Conservation (phyloP, 1,284 basidiomycete species). For the Taiwanofungus camphoratus region DNA sequence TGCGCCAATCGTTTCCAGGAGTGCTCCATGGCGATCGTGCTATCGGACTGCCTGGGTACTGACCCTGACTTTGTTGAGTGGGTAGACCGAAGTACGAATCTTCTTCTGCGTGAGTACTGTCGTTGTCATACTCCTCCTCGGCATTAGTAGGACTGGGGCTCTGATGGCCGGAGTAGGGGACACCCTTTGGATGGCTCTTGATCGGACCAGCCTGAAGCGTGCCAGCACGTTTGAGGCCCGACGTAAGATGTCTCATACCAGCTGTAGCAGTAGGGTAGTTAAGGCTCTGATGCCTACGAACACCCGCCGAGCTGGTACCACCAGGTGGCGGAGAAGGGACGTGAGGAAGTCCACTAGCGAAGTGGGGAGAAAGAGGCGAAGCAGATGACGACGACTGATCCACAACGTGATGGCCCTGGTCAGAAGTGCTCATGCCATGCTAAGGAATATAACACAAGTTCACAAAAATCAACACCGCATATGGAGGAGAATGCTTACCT, state of each 20-base stretch:
- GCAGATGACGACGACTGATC: constrained; percentile 43
- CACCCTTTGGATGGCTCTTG: constrained; percentile 23
- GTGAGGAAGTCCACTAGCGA: constrained; percentile 34
- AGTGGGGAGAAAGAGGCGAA: constrained; percentile 61
- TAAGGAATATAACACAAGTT: constrained; percentile 6
- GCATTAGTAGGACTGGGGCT: constrained; percentile 42
- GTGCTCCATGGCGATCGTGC: constrained; percentile 64
- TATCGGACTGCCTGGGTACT: constrained; percentile 56
- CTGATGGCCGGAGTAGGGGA: constrained; percentile 27
- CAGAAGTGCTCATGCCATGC: constrained; percentile 26
- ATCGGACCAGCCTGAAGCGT: constrained; percentile 54
- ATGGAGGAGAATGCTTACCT: constrained; percentile 33
- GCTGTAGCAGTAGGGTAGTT: constrained; percentile 56
- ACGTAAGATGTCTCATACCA: constrained; percentile 40
- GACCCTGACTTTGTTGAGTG: constrained; percentile 31
- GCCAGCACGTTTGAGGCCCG: constrained; percentile 64
- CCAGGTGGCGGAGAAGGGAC: constrained; percentile 67
- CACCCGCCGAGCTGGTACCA: constrained; percentile 53
- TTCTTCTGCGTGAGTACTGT: constrained; percentile 50
- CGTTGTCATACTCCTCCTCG: constrained; percentile 54
- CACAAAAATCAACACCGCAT: constrained; percentile 6
- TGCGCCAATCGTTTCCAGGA: constrained; percentile 56
- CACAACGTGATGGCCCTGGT: constrained; percentile 44
- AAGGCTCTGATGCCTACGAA: constrained; percentile 73
- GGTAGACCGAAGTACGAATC: constrained; percentile 43